phyloP scores from a whole-genome alignment of 2,329 filamentous ascomycete species.

The Trichothecium roseum region DNA sequence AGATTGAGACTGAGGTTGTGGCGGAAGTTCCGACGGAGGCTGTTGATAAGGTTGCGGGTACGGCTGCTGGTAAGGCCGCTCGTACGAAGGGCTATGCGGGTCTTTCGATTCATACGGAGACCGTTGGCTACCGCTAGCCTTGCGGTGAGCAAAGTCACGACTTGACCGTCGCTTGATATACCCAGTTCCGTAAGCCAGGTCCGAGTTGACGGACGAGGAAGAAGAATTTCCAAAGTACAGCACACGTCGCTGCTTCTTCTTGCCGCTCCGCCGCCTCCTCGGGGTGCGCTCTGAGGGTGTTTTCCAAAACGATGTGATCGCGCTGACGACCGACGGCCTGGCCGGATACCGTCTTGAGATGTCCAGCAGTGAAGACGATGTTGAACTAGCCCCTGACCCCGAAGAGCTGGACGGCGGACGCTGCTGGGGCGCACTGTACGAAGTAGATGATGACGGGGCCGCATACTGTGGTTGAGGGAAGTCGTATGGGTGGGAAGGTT shows the following conservation, averaged over 20 bases:
- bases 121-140: not conserved
- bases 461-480: slow-evolving; percentile 2
- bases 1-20: not conserved
- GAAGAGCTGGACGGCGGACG: slow-evolving; percentile 18
- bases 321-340: slow-evolving; percentile 37
- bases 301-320: slow-evolving; percentile 53
- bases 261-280: slow-evolving; percentile 28
- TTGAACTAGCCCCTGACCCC: slow-evolving; percentile 35
- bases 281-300: slow-evolving; percentile 43
- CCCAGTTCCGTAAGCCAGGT: slow-evolving; percentile 57
- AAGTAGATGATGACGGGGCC: slow-evolving; percentile 3
- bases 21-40: slow-evolving; percentile 6
- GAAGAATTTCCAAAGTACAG: slow-evolving; percentile 52
- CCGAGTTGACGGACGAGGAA: slow-evolving; percentile 56
- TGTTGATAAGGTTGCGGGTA: not conserved
- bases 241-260: slow-evolving; percentile 40
- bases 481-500: slow-evolving; percentile 4
- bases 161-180: slow-evolving; percentile 32
- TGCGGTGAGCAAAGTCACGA: slow-evolving; percentile 13
- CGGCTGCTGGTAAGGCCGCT: too few species aligned
- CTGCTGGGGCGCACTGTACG: slow-evolving; percentile 8
- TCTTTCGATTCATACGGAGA: too few species aligned
- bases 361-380: slow-evolving; percentile 52
- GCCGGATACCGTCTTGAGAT: slow-evolving; percentile 47
- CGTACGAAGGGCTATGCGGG: too few species aligned